Conservation (phyloP, 495 filamentous ascomycete genomes). For the Saxophila tyrrhenica region DNA sequence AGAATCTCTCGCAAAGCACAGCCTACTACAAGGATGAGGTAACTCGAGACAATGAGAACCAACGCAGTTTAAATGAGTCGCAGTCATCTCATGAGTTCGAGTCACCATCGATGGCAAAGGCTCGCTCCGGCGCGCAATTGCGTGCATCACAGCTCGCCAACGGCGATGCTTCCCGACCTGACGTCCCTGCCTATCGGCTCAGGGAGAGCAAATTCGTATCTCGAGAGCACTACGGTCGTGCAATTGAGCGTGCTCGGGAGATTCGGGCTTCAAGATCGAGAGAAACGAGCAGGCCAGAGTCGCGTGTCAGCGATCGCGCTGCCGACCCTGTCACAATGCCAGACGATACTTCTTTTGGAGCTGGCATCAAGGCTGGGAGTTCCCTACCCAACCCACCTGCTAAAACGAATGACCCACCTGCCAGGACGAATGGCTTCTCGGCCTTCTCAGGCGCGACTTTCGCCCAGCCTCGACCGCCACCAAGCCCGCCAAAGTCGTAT, state of each 20-base stretch:
- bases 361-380: background rate
- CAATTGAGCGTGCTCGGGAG: slow-evolving; percentile 13
- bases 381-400: background rate
- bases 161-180: background rate
- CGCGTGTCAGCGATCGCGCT: background rate
- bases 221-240: slow-evolving; percentile 27
- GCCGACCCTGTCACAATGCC: background rate
- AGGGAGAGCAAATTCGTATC: slow-evolving; percentile 29
- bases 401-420: background rate
- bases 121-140: slow-evolving; percentile 10
- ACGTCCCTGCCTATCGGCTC: slow-evolving; percentile 17
- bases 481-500: background rate
- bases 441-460: background rate
- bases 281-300: slow-evolving; percentile 10
- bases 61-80: slow-evolving; percentile 1
- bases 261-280: slow-evolving; percentile 9
- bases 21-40: slow-evolving; percentile 1
- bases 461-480: background rate
- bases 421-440: background rate
- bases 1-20: slow-evolving; percentile 16
- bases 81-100: slow-evolving; percentile 10
- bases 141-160: slow-evolving; percentile 2
- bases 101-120: slow-evolving; percentile 14
- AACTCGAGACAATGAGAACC: slow-evolving; percentile 2
- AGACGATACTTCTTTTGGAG: no score